Evolutionary conservation across 169 alveolate genomes (phyloP).

Genomic region (Cryptosporidium andersoni): DNA sequence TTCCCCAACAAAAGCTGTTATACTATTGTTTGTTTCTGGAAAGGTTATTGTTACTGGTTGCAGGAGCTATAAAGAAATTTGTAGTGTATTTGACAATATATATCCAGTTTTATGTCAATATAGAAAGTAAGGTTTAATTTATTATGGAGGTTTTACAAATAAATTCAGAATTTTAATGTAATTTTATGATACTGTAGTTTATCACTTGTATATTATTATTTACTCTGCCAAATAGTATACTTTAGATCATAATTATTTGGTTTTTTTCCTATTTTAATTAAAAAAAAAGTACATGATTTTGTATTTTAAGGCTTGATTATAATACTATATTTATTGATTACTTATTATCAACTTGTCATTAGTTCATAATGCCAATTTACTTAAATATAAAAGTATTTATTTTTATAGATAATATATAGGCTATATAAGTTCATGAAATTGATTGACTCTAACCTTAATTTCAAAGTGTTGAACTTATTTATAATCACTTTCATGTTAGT

Average conservation of each 20-base stretch:
- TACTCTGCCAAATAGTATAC: too few species aligned
- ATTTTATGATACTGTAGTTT: too few species aligned
- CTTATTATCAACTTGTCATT: neutral
- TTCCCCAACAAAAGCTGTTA: slow-evolving; percentile 89
- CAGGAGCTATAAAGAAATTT: slow-evolving; percentile 89
- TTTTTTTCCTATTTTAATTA: too few species aligned
- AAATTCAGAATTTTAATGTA: too few species aligned
- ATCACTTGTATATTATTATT: too few species aligned
- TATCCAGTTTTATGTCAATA: slow-evolving; percentile 88
- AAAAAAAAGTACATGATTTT: neutral
- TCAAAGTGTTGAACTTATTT: too few species aligned
- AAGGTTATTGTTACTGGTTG: slow-evolving; percentile 99
- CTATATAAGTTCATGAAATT: neutral
- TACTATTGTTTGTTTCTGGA: slow-evolving; percentile 97
- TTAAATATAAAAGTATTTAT: neutral
- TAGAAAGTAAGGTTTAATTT: slow-evolving; percentile 77
- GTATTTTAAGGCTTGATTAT: neutral
- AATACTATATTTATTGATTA: neutral
- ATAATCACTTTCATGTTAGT: too few species aligned
- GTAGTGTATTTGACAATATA: slow-evolving; percentile 88
- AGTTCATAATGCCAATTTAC: too few species aligned
- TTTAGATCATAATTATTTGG: too few species aligned
- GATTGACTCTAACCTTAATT: neutral
- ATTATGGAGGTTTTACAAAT: neutral
- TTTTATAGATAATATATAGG: neutral